phyloP scores from a whole-genome alignment of 78 protist species.

The Goniomonas avonlea region DNA sequence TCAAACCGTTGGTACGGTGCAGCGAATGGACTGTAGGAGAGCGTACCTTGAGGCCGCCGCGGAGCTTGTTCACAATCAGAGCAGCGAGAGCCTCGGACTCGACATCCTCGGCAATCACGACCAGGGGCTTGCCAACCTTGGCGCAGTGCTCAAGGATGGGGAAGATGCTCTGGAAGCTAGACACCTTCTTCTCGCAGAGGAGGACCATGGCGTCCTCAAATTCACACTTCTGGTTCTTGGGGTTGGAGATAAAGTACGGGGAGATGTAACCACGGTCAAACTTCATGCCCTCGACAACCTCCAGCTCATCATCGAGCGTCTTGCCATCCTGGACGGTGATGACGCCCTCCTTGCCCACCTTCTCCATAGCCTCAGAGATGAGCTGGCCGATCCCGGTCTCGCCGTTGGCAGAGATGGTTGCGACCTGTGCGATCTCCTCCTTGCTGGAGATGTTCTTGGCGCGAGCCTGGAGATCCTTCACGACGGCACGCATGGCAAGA shows the following conservation, averaged over 20 bases:
- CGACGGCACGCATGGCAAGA: slow-evolving; percentile 72
- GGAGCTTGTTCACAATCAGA: slow-evolving; percentile 82
- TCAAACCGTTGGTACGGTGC: no score
- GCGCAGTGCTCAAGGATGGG: slow-evolving; percentile 76
- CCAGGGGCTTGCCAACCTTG: slow-evolving; percentile 52
- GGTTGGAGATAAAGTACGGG: slow-evolving; percentile 90
- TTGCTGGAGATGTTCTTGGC: slow-evolving; percentile 79
- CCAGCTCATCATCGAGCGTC: slow-evolving; percentile 87
- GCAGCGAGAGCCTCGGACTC: slow-evolving; percentile 89
- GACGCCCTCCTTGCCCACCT: slow-evolving; percentile 97
- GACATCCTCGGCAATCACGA: slow-evolving; percentile 92
- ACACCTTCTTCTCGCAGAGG: slow-evolving; percentile 66
- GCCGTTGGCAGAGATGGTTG: slow-evolving; percentile 98
- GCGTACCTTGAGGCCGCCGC: slow-evolving; percentile 53
- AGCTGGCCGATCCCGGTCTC: slow-evolving; percentile 89
- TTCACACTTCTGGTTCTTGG: slow-evolving; percentile 73
- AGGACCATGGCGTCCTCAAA: slow-evolving; percentile 78
- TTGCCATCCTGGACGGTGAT: slow-evolving; percentile 97
- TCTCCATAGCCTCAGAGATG: slow-evolving; percentile 94
- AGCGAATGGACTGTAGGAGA: no score
- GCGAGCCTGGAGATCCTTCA: slow-evolving; percentile 55
- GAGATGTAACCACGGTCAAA: slow-evolving; percentile 95
- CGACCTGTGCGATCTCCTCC: slow-evolving; percentile 83
- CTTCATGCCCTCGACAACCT: slow-evolving; percentile 85
- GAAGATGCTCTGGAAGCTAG: slow-evolving; percentile 61